phyloP scores from a whole-genome alignment of 1,139 yeast genomes.

The Yamadazyma friedrichii region DNA sequence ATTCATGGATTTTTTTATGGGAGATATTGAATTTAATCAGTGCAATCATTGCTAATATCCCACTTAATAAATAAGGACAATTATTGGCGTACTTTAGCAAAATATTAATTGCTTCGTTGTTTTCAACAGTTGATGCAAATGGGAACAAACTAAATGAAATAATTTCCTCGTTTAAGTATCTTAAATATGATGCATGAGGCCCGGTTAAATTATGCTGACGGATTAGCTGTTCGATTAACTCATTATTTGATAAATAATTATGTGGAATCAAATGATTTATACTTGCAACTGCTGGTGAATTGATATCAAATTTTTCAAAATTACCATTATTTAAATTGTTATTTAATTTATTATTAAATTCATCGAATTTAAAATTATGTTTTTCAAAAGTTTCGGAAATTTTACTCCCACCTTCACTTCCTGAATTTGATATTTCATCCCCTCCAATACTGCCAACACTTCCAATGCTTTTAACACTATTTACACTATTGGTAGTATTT shows the following conservation, averaged over 20 bases:
- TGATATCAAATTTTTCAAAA: slow-evolving; percentile 10
- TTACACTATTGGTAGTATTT: background rate
- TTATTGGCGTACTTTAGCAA: slow-evolving; percentile 32
- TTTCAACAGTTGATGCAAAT: slow-evolving; percentile 35
- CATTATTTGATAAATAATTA: slow-evolving; percentile 15
- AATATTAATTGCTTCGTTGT: slow-evolving; percentile 34
- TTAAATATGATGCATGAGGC: slow-evolving; percentile 33
- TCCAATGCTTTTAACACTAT: no score
- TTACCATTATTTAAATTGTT: slow-evolving; percentile 10
- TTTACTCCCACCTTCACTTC: slow-evolving; percentile 6
- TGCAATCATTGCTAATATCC: slow-evolving; percentile 38
- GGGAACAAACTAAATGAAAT: slow-evolving; percentile 36
- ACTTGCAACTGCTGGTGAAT: slow-evolving; percentile 11
- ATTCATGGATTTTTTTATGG: slow-evolving; percentile 29
- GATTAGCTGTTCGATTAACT: slow-evolving; percentile 25
- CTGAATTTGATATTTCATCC: no score
- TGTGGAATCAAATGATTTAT: slow-evolving; percentile 6
- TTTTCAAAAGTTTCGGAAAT: slow-evolving; percentile 18
- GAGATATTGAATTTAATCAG: slow-evolving; percentile 37
- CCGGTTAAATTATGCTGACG: slow-evolving; percentile 23
- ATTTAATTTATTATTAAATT: slow-evolving; percentile 16
- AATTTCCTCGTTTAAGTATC: slow-evolving; percentile 27
- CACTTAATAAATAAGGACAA: slow-evolving; percentile 35
- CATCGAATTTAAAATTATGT: slow-evolving; percentile 18
- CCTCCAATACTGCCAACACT: no score